These are phyloP conservation scores for Dichomitus squalens DNA, from an alignment of 1,284 basidiomycete genomes.

Conservation along the genomic window DNA sequence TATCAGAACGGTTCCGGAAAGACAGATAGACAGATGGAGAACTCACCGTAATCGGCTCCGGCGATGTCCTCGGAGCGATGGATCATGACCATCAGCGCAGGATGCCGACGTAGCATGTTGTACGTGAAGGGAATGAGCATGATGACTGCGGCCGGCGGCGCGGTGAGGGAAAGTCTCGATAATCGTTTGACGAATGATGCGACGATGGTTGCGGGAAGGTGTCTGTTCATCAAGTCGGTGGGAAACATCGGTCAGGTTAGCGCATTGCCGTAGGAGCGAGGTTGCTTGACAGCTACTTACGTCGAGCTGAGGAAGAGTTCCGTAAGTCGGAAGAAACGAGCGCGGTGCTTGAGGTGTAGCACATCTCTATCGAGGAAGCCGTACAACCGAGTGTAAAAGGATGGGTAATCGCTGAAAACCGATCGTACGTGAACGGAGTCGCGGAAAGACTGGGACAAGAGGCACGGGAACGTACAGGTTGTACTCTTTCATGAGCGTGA, in stretches of 20 bases:
- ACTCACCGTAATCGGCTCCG: slow-evolving; percentile 43
- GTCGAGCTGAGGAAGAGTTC: slow-evolving; percentile 92
- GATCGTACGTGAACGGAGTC: not conserved
- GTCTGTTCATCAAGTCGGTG: slow-evolving; percentile 52
- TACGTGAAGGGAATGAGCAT: slow-evolving; percentile 94
- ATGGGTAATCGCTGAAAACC: slow-evolving; percentile 82
- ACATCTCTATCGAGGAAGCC: slow-evolving; percentile 85
- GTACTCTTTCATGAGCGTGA: slow-evolving; percentile 90
- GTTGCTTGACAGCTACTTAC: slow-evolving; percentile 46
- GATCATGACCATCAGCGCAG: slow-evolving; percentile 91
- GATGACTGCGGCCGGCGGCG: slow-evolving; percentile 90
- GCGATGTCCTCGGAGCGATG: slow-evolving; percentile 62
- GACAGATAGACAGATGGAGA: slow-evolving; percentile 2
- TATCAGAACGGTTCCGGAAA: not conserved
- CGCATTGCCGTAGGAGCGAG: not conserved
- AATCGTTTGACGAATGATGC: slow-evolving; percentile 96
- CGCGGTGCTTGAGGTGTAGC: slow-evolving; percentile 90
- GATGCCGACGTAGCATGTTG: slow-evolving; percentile 93
- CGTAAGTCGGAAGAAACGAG: slow-evolving; percentile 92
- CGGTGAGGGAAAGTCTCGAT: slow-evolving; percentile 80
- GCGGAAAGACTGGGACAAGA: not conserved
- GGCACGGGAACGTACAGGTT: slow-evolving; percentile 70
- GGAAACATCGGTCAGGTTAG: not conserved
- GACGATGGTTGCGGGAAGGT: slow-evolving; percentile 86
- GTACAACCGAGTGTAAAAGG: slow-evolving; percentile 95